Conservation (phyloP, 2,329 filamentous ascomycete species). For the Acephala macrosclerotiorum region DNA sequence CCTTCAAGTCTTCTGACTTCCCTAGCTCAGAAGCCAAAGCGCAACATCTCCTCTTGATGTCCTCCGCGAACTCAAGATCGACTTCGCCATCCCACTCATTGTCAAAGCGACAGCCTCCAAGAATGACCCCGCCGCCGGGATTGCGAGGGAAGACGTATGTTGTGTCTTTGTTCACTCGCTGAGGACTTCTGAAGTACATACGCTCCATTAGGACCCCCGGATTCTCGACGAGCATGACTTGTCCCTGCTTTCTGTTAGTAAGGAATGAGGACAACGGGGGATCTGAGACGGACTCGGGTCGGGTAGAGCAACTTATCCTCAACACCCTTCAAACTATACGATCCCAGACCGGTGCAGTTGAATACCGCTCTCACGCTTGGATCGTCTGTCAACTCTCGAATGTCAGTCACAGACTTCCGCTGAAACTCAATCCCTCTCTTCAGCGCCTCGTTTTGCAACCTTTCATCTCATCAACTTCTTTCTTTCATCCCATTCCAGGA, state of each 20-base stretch:
- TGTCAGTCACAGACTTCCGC: conserved; percentile 25
- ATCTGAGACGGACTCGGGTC: conserved; percentile 34
- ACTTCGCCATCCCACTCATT: conserved; percentile 44
- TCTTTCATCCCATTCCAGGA: not conserved
- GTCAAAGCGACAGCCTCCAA: conserved; percentile 46
- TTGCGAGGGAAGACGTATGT: conserved; percentile 54
- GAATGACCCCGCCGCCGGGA: conserved; percentile 45
- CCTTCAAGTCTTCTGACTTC: conserved; percentile 44
- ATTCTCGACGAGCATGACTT: conserved; percentile 47
- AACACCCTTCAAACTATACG: conserved; percentile 37
- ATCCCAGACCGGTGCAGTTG: conserved; percentile 41
- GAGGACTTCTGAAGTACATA: conserved; percentile 53
- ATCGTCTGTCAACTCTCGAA: conserved; percentile 28
- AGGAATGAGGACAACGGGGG: not conserved
- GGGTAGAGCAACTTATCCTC: conserved; percentile 41
- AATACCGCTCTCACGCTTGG: conserved; percentile 28
- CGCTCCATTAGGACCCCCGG: conserved; percentile 46
- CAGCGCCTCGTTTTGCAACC: conserved; percentile 52
- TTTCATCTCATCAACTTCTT: conserved; percentile 67
- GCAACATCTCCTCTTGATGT: conserved; percentile 46
- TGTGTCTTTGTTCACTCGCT: conserved; percentile 49
- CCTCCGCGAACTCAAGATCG: conserved; percentile 43
- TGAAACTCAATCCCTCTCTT: conserved; percentile 31
- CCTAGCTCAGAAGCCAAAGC: conserved; percentile 46
- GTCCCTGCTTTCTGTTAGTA: conserved; percentile 33